phyloP scores from a whole-genome alignment of 257 asterid species.

The Anisodus tanguticus region DNA sequence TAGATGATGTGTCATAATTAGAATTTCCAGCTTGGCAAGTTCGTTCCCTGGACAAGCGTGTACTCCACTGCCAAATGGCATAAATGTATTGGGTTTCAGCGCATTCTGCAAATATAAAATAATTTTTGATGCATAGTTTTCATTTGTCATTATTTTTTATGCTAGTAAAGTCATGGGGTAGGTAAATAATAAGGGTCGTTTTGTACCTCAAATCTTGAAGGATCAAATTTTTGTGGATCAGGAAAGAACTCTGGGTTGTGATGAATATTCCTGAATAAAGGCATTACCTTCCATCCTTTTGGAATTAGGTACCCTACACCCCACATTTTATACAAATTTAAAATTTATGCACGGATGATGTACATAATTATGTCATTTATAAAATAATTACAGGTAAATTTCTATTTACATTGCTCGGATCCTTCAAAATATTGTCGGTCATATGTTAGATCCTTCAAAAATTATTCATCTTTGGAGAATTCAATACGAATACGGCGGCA shows the following conservation, averaged over 20 bases:
- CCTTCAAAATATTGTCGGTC: neutral
- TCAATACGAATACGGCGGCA: neutral
- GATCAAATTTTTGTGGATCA: slow-evolving; percentile 75
- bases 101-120: slow-evolving; percentile 45
- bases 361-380: neutral
- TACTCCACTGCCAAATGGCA: slow-evolving; percentile 91
- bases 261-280: slow-evolving; percentile 88
- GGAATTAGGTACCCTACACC: slow-evolving; percentile 76
- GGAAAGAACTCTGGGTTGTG: slow-evolving; percentile 77
- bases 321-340: neutral
- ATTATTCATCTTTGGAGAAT: neutral
- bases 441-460: neutral
- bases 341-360: neutral
- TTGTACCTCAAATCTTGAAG: slow-evolving; percentile 79
- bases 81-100: slow-evolving; percentile 70
- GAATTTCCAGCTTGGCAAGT: slow-evolving; percentile 85
- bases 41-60: slow-evolving; percentile 95
- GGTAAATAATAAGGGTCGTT: neutral
- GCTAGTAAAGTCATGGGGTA: neutral
- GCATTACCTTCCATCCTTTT: slow-evolving; percentile 98
- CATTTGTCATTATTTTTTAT: neutral
- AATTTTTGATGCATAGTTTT: neutral
- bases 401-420: neutral
- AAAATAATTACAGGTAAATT: neutral
- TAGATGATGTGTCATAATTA: slow-evolving; percentile 75